These are phyloP conservation scores for Mycena galopus DNA, from an alignment of 768 basidiomycete species.

Conservation along the genomic window DNA sequence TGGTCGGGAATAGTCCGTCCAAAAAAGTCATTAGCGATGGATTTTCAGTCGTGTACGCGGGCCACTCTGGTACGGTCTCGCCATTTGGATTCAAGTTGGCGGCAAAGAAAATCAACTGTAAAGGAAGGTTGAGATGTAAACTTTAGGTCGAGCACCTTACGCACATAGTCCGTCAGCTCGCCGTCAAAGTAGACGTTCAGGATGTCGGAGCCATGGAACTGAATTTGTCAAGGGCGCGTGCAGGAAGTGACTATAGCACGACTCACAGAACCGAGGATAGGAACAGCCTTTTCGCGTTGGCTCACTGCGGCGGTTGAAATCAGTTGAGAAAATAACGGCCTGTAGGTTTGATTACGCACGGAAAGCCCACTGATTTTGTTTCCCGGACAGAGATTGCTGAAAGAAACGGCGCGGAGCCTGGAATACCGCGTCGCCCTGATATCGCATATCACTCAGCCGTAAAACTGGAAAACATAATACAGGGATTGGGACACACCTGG, in stretches of 20 bases:
- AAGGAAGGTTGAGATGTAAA: too few relatives aligned
- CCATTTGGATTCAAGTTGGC: slow-evolving; percentile 56
- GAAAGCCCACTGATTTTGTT: slow-evolving; percentile 56
- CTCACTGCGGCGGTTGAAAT: slow-evolving; percentile 42
- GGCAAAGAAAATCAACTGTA: slow-evolving; percentile 53
- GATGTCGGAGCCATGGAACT: slow-evolving; percentile 53
- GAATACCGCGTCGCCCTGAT: slow-evolving; percentile 61
- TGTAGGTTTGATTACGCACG: slow-evolving; percentile 37
- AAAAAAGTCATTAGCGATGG: slow-evolving; percentile 50
- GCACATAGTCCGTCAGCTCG: slow-evolving; percentile 51
- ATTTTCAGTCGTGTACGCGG: slow-evolving; percentile 51
- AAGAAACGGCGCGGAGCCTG: slow-evolving; percentile 66
- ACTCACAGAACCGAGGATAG: slow-evolving; percentile 51
- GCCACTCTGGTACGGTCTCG: slow-evolving; percentile 56
- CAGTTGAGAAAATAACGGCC: neutral
- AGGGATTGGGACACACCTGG: slow-evolving; percentile 12
- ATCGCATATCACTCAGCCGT: neutral
- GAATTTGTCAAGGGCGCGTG: too few relatives aligned
- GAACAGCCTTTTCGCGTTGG: slow-evolving; percentile 47
- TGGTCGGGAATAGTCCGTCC: slow-evolving; percentile 42
- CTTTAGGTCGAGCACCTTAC: too few relatives aligned
- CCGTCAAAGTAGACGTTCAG: slow-evolving; percentile 43
- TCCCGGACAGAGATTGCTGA: slow-evolving; percentile 52
- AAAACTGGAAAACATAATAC: neutral
- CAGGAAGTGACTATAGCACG: neutral